Base-by-base conservation (phyloP, 306 rosid species). In the Astragalus glycyphyllos region DNA sequence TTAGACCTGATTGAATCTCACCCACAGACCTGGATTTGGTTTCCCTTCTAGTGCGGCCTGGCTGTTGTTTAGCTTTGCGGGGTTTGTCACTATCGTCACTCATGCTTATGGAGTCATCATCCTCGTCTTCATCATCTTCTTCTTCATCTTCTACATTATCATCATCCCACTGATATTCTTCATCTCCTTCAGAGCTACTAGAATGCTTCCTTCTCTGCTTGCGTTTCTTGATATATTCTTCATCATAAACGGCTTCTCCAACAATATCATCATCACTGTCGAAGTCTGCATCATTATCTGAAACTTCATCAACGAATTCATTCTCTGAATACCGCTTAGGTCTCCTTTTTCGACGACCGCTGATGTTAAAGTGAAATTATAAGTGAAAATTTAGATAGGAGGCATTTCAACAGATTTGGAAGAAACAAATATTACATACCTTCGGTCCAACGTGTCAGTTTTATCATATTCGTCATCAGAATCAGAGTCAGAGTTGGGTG, bases 171-270 rank as follows among this genome's bases (percentile, higher is more conserved):
- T 65, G 86, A 80, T 95, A 85, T 82, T 95, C 99, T 74, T 89
- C 99, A 72, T 95, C 99, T 57, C 93, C 99, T 83, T 95, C 99
- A 54, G 99, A 95, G 81, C 97, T 88, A 84, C 99, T 95, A 15
- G 96, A 89, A 61, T 77, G 68, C 67, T 74, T 91, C 86, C 84
- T 86, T 82, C 85, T 91, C 82, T 89, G 91, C 81, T 89, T 95
- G 29, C 96, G 97, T 69, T 91, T 82, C 84, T 80, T 73, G 65
- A 95, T 80, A 82, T 95, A 95, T 65, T 91, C 99, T 74, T 95
- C 99, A 82, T 95, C 96, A 49, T 95, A 95, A 58, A 95, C 82
- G 6, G 85, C 99, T 82, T 95, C 99, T 35, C 99, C 99, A 68
- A 95, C 96, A 73, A 95, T 95, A 55, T 95, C 99, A 61, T 95